Base-by-base conservation (phyloP, 768 basidiomycete genomes). In the Podaxis pistillaris region DNA sequence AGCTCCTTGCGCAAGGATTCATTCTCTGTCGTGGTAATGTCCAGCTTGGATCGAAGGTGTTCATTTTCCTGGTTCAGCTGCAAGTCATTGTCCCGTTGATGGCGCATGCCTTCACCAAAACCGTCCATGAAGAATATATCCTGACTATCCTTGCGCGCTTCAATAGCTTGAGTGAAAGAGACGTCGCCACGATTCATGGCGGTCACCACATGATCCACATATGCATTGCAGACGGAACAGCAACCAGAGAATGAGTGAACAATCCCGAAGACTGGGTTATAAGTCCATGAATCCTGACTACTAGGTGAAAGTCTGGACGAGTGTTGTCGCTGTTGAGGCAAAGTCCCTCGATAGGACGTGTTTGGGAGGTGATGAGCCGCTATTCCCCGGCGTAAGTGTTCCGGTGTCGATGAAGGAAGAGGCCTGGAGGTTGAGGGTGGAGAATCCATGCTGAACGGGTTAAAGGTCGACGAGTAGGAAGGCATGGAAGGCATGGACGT, bases 61-160 rank as follows among this genome's bases (percentile, higher is more conserved):
- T 36, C 33, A 15, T 36, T 4, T 24, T 59, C 58, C 22, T 40
- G 6, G 19, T 40, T n/a, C 7, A 56, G 37, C 19, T 56, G 38
- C 37, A 40, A 24, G 37, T 56, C 54, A 5, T 56, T 26, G 11
- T 40, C n/a, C 9, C 37, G n/a, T 40, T 56, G 54, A 40, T 40
- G 54, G n/a, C 54, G 46, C 47, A 56, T 28, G 55, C 54, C 61
- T 41, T 56, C 46, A 12, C 44, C 24, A 49, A 56, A 62, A 19
- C 61, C 61, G 17, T 62, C 61, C 37, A 62, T 49, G 54, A 62
- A 56, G 24, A 56, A 56, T 1, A 8, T 37, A 49, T 62, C 61
- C 15, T 49, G 46, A 9, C n/a, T 37, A 24, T 62, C 54, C 8
- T 49, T 37, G 54, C 55, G 46, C 6, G 33, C 22, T 13, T 49